phyloP scores from a whole-genome alignment of 139 green algal species.

The Desmodesmus armatus region DNA sequence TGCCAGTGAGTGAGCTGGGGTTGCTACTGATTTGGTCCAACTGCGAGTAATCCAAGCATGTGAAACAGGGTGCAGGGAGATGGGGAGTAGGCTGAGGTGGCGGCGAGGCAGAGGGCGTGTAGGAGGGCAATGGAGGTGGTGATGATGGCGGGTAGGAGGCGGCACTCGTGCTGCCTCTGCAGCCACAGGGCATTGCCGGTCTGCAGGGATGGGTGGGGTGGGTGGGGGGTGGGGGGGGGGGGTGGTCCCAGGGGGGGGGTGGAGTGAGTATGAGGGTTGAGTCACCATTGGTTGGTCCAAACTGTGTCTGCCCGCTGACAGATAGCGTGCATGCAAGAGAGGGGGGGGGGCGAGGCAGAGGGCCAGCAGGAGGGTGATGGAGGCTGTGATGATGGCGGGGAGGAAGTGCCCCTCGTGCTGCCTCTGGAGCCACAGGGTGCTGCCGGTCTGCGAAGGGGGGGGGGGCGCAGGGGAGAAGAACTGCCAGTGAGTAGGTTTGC shows the following conservation, averaged over 20 bases:
- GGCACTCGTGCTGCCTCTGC: not conserved
- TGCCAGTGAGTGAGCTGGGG: too few species aligned
- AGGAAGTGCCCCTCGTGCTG: not conserved
- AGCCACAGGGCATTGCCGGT: not conserved
- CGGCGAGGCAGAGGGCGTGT: not conserved
- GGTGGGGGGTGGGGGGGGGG: too few species aligned
- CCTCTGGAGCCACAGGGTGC: not conserved
- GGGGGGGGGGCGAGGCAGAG: not conserved
- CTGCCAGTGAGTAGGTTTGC: too few species aligned
- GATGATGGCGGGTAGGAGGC: not conserved
- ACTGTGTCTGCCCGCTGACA: too few species aligned
- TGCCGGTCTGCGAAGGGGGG: not conserved
- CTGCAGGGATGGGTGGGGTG: not conserved
- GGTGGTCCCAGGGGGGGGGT: too few species aligned
- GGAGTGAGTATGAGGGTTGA: too few species aligned
- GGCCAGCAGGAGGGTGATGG: not conserved
- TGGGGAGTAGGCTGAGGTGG: conserved; percentile 3
- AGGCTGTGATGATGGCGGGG: too few species aligned
- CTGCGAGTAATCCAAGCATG: too few species aligned
- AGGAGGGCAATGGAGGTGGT: not conserved
- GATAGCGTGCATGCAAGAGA: not conserved
- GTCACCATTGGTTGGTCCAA: too few species aligned
- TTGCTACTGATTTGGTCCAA: too few species aligned
- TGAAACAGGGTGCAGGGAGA: conserved; percentile 8
- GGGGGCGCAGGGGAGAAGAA: too few species aligned